Evolutionary conservation across 805 yeast genomes (phyloP), one percentile per base, ranked within the genome.

Genomic region (Scheffersomyces coipomensis): DNA sequence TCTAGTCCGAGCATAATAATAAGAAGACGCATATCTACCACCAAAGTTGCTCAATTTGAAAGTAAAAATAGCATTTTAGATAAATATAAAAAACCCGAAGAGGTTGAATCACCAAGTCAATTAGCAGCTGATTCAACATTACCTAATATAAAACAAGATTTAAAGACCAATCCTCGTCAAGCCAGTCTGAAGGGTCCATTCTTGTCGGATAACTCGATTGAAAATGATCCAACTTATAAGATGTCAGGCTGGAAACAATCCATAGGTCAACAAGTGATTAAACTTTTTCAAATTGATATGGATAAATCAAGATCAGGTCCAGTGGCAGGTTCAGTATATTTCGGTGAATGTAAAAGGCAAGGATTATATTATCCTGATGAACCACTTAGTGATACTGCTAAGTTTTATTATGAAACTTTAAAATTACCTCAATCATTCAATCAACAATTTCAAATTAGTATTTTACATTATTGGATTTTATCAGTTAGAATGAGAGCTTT

Each of bases 361-460:
- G 96, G 88, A 3, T 63, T 86, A 51, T 85, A 78, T 60, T 83
- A 76, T 47, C 86, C 83, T n/a, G 73, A 83, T 43, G 90, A 84
- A 55, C 82, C 79, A 27, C 66, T 86, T 29, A 76, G 86, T 3
- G 80, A 77, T 15, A 76, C 86, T 4, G 96, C 97, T 2, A 70
- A 68, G 39, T 93, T 88, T 58, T 93, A 88, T 73, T 93, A 88
- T 58, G 85, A 87, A 39, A 85, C 90, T 10, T 68, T 93, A 41
- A 83, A 79, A 19, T 68, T 93, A 54, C 96, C 96, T 25, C 74
- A 77, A 56, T 84, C 97, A 1, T 90, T 91, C 56, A 80, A 91
- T n/a, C 95, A 89, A 62, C 91, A 97, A 96, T 91, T 84, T 61
- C 98, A 91, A 64, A 85, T 93, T 45, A 86, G 96, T 5, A 72